Evolutionary conservation across 768 basidiomycete genomes (phyloP).

Genomic region (Arthromyces matolae): DNA sequence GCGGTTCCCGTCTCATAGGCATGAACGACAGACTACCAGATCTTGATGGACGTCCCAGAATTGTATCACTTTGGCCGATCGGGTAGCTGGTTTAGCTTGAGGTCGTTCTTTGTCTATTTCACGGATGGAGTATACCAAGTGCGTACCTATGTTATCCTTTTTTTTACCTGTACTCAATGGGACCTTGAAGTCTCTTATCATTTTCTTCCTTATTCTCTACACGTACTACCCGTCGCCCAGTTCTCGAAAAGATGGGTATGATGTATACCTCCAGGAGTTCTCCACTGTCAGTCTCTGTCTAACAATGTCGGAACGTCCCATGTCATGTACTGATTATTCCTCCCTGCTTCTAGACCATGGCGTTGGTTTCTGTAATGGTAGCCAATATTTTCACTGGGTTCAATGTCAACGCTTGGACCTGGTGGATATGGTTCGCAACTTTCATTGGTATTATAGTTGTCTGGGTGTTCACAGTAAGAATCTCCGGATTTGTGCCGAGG

Average conservation of each 20-base stretch:
- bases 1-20: neutral
- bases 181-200: conserved; percentile 62
- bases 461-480: conserved; percentile 75
- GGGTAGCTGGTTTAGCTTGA: conserved; percentile 80
- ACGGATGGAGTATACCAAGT: conserved; percentile 23
- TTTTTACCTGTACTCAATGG: neutral
- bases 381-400: conserved; percentile 88
- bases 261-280: conserved; percentile 71
- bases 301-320: neutral
- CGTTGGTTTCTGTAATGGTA: conserved; percentile 67
- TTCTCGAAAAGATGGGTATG: conserved; percentile 77
- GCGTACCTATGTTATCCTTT: neutral
- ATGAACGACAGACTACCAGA: conserved; percentile 62
- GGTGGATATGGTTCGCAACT: conserved; percentile 83
- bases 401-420: conserved; percentile 82
- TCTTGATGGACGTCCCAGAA: conserved; percentile 88
- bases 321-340: neutral
- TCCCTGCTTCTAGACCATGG: too few species aligned
- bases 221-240: conserved; percentile 67
- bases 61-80: conserved; percentile 83
- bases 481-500: conserved; percentile 6
- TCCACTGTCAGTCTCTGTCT: conserved; percentile 58
- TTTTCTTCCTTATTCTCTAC: conserved; percentile 85
- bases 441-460: conserved; percentile 77
- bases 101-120: conserved; percentile 38